Percentiles rank a stretch among this genome's conserved stretches.
Evolutionary conservation across 2,329 filamentous ascomycete species (phyloP).

Genomic region (Paecilomyces fulvus): DNA sequence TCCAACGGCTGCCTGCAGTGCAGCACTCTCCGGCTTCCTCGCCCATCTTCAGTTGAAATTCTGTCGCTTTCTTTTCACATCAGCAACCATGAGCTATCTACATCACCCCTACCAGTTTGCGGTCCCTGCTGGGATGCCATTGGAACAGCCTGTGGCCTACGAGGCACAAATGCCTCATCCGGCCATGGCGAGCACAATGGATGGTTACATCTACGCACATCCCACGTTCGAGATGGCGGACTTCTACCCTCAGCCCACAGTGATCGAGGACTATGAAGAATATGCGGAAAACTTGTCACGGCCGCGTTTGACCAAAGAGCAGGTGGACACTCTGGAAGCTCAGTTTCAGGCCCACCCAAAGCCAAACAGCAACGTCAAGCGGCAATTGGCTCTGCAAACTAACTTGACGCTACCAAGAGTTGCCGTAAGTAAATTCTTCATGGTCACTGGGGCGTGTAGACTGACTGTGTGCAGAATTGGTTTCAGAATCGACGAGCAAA

Average conservation of each 20-base stretch:
- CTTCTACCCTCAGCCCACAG: constrained; percentile 32
- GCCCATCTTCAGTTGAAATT: background rate
- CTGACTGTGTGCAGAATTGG: constrained; percentile 35
- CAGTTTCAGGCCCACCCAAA: constrained; percentile 44
- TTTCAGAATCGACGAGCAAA: constrained; percentile 46
- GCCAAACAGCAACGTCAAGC: constrained; percentile 43
- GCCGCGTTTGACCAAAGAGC: constrained; percentile 43
- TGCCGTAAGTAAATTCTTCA: constrained; percentile 31
- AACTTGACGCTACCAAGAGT: constrained; percentile 42
- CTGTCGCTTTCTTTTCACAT: background rate
- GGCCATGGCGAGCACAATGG: constrained; percentile 30
- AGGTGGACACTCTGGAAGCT: constrained; percentile 42
- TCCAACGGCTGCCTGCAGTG: constrained; percentile 10
- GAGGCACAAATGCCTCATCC: constrained; percentile 29
- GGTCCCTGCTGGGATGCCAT: constrained; percentile 24
- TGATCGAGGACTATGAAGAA: constrained; percentile 38
- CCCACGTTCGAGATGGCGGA: constrained; percentile 36
- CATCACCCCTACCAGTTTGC: constrained; percentile 29
- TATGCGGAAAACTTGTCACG: constrained; percentile 40
- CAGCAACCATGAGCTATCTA: constrained; percentile 29
- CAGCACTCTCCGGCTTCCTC: constrained; percentile 5
- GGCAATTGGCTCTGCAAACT: constrained; percentile 40
- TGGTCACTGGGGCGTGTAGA: background rate
- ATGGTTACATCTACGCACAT: constrained; percentile 30
- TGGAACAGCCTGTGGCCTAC: constrained; percentile 29